phyloP scores from a whole-genome alignment of 1,284 basidiomycete species.

The Moniliophthora roreri region DNA sequence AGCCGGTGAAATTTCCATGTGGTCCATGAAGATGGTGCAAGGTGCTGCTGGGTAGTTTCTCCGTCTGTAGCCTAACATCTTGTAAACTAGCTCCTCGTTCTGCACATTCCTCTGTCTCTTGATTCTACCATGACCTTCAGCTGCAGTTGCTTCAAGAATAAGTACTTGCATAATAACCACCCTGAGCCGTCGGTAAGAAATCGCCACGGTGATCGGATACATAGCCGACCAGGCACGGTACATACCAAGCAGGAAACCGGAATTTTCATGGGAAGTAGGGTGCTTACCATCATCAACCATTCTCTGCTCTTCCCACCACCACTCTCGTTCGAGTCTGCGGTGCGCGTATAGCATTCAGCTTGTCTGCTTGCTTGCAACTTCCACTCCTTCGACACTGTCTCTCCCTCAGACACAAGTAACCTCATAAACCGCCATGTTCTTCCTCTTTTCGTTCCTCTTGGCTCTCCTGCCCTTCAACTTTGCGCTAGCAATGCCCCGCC shows the following conservation, averaged over 20 bases:
- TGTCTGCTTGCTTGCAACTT: neutral
- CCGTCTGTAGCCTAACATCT: no score
- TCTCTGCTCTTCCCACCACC: slow-evolving; percentile 5
- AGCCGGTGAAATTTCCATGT: no score
- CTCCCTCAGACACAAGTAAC: neutral
- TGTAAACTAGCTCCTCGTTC: no score
- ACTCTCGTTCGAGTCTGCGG: slow-evolving; percentile 4
- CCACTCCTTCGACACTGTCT: neutral
- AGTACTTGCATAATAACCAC: no score
- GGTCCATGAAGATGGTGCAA: no score
- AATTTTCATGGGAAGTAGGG: neutral
- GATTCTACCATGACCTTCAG: no score
- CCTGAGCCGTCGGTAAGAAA: no score
- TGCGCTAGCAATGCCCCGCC: slow-evolving; percentile 12
- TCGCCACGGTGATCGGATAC: no score
- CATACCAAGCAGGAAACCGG: neutral
- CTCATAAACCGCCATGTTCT: slow-evolving; percentile 16
- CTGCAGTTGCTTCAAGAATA: no score
- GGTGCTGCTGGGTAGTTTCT: no score
- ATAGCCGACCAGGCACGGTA: no score
- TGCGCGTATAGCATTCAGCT: neutral
- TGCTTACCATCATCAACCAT: neutral
- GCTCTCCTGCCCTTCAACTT: slow-evolving; percentile 19
- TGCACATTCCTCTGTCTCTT: no score
- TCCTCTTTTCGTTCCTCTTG: slow-evolving; percentile 18